phyloP scores from a whole-genome alignment of 2,329 filamentous ascomycete species.

The Xylaria sp. region DNA sequence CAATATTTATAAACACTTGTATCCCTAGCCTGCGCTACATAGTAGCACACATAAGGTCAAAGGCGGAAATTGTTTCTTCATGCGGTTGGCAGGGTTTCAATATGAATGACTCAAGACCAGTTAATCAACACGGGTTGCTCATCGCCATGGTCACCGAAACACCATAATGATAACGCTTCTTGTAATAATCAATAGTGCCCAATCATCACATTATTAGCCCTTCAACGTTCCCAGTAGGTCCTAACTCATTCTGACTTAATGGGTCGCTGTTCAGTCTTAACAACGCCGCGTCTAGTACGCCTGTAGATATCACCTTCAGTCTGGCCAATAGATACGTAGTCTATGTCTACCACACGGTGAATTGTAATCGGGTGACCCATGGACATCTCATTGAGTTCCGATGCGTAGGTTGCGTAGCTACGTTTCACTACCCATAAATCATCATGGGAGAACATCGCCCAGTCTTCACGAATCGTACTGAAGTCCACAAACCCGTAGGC shows the following conservation, averaged over 20 bases:
- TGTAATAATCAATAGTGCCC: background rate
- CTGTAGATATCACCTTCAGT: background rate
- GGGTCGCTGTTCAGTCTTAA: background rate
- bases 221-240: background rate
- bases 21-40: background rate
- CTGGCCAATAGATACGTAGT: conserved; percentile 4
- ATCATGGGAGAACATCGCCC: background rate
- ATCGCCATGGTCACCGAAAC: conserved; percentile 15
- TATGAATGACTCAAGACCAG: conserved; percentile 5
- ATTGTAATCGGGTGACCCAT: background rate
- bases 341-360: conserved; percentile 13
- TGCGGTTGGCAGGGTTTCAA: conserved; percentile 25
- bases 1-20: conserved; percentile 16
- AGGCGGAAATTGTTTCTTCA: conserved; percentile 33
- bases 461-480: background rate
- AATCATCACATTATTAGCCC: conserved; percentile 5
- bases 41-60: background rate
- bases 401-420: background rate
- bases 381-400: background rate
- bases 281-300: background rate
- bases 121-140: background rate
- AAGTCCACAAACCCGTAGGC: conserved; percentile 11
- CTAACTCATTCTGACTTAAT: conserved; percentile 6
- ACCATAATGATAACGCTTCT: conserved; percentile 20
- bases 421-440: background rate